Conservation (phyloP, 1,284 basidiomycete species). For the Naganishia sp. region DNA sequence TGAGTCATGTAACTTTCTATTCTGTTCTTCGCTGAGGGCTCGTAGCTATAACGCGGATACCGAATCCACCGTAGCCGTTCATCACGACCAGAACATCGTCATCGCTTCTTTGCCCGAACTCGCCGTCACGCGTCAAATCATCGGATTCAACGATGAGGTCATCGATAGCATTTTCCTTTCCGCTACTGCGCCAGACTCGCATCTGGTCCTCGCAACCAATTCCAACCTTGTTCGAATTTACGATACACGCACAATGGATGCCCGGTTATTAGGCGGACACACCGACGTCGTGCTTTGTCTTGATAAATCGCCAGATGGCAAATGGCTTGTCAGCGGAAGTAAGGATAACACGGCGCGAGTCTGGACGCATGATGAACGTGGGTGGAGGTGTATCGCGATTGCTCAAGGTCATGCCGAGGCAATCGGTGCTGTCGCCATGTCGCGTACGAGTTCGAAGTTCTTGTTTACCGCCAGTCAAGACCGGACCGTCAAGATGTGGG, state of each 20-base stretch:
- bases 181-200: conserved; percentile 54
- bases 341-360: conserved; percentile 88
- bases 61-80: conserved; percentile 77
- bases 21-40: background rate
- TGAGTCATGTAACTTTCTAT: conserved; percentile 53
- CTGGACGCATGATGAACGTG: conserved; percentile 63
- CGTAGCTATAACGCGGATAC: conserved; percentile 68
- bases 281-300: conserved; percentile 87
- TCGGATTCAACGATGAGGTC: conserved; percentile 98
- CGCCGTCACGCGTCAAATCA: conserved; percentile 74
- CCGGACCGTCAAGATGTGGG: conserved; percentile 98
- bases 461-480: conserved; percentile 95
- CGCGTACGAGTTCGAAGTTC: conserved; percentile 63
- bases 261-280: conserved; percentile 81
- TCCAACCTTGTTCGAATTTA: conserved; percentile 90
- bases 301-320: conserved; percentile 67
- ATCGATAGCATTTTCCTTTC: conserved; percentile 82
- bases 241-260: conserved; percentile 68
- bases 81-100: conserved; percentile 95
- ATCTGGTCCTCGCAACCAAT: conserved; percentile 92
- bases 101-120: conserved; percentile 68
- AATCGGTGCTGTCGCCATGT: conserved; percentile 84
- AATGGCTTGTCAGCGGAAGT: conserved; percentile 81
- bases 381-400: conserved; percentile 77
- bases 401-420: conserved; percentile 95